phyloP scores from a whole-genome alignment of 2,329 filamentous ascomycete species.

The Alternaria ethzedia region DNA sequence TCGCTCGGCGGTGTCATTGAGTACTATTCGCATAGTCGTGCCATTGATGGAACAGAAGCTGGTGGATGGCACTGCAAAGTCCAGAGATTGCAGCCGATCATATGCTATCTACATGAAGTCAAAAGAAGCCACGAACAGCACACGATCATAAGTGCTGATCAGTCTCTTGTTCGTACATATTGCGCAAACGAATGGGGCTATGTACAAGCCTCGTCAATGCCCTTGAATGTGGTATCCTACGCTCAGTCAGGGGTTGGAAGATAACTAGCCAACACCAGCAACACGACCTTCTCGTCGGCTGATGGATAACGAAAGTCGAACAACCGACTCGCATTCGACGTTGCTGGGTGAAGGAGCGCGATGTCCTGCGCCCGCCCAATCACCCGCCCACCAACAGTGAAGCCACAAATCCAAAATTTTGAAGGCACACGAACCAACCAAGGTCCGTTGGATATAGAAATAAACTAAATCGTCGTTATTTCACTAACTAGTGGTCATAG shows the following conservation, averaged over 20 bases:
- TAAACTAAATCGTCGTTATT: background rate
- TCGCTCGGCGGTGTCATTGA: too few relatives aligned
- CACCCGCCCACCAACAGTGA: background rate
- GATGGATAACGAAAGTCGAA: background rate
- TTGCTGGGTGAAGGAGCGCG: background rate
- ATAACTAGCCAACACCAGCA: background rate
- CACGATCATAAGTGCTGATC: background rate
- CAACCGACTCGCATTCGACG: background rate
- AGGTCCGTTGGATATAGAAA: background rate
- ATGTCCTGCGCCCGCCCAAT: background rate
- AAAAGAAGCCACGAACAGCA: background rate
- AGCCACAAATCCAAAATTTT: background rate
- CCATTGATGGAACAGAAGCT: background rate
- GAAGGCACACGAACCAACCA: background rate
- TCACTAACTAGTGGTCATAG: background rate
- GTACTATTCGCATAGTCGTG: too few relatives aligned
- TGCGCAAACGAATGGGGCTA: accelerated
- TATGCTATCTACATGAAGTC: background rate
- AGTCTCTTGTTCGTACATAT: background rate
- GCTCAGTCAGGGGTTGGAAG: background rate
- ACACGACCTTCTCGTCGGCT: background rate
- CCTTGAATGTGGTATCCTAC: accelerated
- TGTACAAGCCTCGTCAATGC: background rate
- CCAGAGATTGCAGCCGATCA: background rate
- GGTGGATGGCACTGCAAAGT: background rate